Evolutionary conservation across 345 rosid species (phyloP).

Genomic region (Lepidium didymum): DNA sequence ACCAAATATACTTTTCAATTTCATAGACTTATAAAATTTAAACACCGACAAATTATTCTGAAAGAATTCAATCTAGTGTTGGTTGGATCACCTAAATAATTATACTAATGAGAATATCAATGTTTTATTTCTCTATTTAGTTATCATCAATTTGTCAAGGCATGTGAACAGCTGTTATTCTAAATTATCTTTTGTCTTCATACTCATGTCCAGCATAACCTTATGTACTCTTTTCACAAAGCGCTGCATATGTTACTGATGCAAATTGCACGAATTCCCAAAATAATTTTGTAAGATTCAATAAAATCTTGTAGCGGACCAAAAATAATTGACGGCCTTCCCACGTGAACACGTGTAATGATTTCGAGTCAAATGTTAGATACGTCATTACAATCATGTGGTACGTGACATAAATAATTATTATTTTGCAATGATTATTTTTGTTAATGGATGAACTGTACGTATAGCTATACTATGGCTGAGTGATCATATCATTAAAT

Average conservation of each 20-base stretch:
- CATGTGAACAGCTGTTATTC: slow-evolving; percentile 13
- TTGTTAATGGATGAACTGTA: background rate
- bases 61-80: background rate
- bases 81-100: background rate
- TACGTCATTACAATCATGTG: slow-evolving; percentile 19
- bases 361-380: slow-evolving; percentile 20
- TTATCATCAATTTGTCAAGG: background rate
- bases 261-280: background rate
- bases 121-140: background rate
- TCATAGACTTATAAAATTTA: background rate
- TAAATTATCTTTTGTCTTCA: background rate
- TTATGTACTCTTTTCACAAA: background rate
- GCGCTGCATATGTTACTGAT: background rate
- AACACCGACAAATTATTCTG: background rate
- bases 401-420: slow-evolving; percentile 14
- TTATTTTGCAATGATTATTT: slow-evolving; percentile 18
- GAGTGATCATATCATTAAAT: background rate
- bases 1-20: background rate
- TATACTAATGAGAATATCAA: background rate
- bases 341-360: slow-evolving; percentile 27
- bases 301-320: background rate
- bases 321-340: slow-evolving; percentile 7
- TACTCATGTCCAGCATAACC: background rate
- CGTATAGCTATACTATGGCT: background rate
- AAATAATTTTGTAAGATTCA: background rate